These are phyloP conservation scores for Trichoderma sp. DNA, from an alignment of 2,329 filamentous ascomycete species.

Conservation along the genomic window DNA sequence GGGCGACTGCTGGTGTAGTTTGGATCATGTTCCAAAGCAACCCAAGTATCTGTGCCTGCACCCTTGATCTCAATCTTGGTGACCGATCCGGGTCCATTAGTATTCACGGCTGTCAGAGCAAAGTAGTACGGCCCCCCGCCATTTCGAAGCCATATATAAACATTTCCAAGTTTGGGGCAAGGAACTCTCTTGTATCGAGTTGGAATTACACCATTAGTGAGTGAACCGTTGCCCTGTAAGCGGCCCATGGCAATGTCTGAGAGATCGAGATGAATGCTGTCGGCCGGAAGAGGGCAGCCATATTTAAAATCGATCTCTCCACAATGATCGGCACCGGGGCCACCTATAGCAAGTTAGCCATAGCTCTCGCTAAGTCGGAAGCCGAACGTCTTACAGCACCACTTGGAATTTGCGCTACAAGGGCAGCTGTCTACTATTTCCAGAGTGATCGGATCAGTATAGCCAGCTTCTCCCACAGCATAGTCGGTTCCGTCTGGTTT, in stretches of 20 bases:
- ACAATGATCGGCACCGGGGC: conserved; percentile 8
- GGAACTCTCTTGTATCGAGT: conserved; percentile 9
- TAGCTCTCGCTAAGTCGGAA: too few species aligned
- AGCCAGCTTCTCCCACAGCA: conserved; percentile 5
- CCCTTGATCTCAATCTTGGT: conserved; percentile 7
- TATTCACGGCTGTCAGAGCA: conserved; percentile 5
- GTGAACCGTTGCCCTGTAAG: conserved; percentile 10
- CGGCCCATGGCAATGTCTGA: conserved; percentile 15
- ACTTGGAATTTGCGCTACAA: conserved; percentile 12
- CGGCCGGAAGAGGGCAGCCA: conserved; percentile 11
- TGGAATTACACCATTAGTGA: conserved; percentile 1
- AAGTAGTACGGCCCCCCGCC: conserved; percentile 13
- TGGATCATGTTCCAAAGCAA: conserved; percentile 6
- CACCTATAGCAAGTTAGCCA: neutral
- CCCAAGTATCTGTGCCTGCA: neutral
- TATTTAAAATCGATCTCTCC: conserved; percentile 14
- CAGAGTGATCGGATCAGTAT: neutral
- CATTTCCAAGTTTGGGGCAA: conserved; percentile 10
- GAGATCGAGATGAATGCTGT: conserved; percentile 12
- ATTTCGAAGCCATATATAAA: conserved; percentile 12
- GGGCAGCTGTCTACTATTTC: conserved; percentile 16
- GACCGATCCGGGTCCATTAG: conserved; percentile 6
- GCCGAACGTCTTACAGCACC: neutral
- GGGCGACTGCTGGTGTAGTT: conserved; percentile 14
- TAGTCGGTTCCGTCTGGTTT: conserved; percentile 9